Evolutionary conservation across 179 eudicot species (phyloP).

Genomic region (Carnegiea gigantea): DNA sequence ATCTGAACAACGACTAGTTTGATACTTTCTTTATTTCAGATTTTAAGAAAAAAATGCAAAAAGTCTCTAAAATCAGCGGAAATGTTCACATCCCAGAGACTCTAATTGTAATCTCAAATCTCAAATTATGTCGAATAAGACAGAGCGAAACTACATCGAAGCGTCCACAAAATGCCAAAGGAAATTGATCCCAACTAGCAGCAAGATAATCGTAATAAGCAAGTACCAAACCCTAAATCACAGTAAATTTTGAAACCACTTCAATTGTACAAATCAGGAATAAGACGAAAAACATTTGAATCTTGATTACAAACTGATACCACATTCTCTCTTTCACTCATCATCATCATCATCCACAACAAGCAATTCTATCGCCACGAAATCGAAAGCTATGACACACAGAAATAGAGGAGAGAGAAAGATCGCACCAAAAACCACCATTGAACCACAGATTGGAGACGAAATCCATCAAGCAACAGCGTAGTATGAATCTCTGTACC

Average conservation of each 20-base stretch:
- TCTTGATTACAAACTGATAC: not conserved
- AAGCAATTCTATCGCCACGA: not conserved
- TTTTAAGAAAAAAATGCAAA: no score
- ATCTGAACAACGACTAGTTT: no score
- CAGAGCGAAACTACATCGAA: not conserved
- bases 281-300: not conserved
- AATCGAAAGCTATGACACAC: not conserved
- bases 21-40: no score
- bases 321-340: not conserved
- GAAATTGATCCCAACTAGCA: not conserved
- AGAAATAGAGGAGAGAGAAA: not conserved
- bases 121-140: not conserved
- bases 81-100: no score
- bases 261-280: not conserved
- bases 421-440: not conserved
- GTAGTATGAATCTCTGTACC: conserved; percentile 32
- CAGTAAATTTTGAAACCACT: not conserved
- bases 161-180: not conserved
- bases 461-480: conserved; percentile 31
- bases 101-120: no score
- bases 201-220: not conserved
- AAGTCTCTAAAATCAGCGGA: no score
- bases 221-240: not conserved
- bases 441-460: not conserved
- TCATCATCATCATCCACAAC: not conserved